These are phyloP conservation scores for Chalciporus sphaerocephalus DNA, from an alignment of 768 basidiomycete species.

Conservation along the genomic window DNA sequence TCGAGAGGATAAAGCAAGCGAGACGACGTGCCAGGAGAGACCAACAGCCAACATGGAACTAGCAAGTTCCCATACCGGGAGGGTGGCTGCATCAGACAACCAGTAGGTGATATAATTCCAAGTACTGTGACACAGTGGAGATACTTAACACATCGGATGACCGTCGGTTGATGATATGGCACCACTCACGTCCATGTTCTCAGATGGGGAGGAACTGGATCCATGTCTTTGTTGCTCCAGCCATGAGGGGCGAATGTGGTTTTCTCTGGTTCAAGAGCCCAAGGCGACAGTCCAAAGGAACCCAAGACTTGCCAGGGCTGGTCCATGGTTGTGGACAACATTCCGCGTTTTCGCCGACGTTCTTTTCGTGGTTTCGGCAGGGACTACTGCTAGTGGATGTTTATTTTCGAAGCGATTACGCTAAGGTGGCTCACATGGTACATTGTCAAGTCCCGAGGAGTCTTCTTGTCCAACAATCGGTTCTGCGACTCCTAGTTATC, in stretches of 20 bases:
- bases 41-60: constrained; percentile 75
- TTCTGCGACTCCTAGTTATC: no score
- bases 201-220: constrained; percentile 57
- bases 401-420: constrained; percentile 7
- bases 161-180: not conserved
- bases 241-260: constrained; percentile 49
- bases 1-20: not conserved
- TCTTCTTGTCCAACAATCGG: not conserved
- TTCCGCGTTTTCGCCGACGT: not conserved
- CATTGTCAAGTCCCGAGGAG: no score
- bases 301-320: not conserved
- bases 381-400: no score
- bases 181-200: constrained; percentile 57
- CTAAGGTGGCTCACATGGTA: no score
- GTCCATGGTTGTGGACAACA: not conserved
- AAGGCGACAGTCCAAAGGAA: constrained; percentile 37
- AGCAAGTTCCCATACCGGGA: constrained; percentile 40
- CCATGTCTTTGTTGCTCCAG: constrained; percentile 77
- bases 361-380: not conserved
- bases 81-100: constrained; percentile 25
- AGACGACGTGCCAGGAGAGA: constrained; percentile 53
- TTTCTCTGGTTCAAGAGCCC: constrained; percentile 49
- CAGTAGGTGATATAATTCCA: constrained; percentile 42
- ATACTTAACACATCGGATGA: not conserved
- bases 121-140: constrained; percentile 29